phyloP scores from a whole-genome alignment of 1,284 basidiomycete species.

The Trichosporon sp. region DNA sequence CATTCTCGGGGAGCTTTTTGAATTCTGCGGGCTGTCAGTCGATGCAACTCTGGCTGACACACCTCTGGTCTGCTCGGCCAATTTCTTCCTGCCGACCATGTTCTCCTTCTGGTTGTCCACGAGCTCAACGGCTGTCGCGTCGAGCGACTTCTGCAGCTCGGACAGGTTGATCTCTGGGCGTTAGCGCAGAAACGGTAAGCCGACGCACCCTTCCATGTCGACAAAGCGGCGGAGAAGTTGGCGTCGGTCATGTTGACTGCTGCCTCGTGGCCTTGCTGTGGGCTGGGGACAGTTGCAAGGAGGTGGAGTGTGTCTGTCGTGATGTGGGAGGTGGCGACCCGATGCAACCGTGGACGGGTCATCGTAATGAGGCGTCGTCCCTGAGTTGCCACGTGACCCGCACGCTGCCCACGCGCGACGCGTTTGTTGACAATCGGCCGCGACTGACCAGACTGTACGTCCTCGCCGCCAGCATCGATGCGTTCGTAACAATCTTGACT shows the following conservation, averaged over 20 bases:
- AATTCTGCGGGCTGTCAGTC: slow-evolving; percentile 61
- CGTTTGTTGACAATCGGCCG: slow-evolving; percentile 4
- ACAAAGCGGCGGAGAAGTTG: slow-evolving; percentile 75
- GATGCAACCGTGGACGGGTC: neutral
- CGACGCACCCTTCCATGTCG: slow-evolving; percentile 75
- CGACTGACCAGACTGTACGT: neutral
- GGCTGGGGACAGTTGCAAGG: neutral
- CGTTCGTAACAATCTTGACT: neutral
- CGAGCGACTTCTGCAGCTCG: slow-evolving; percentile 87
- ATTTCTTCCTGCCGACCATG: slow-evolving; percentile 81
- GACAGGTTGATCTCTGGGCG: slow-evolving; percentile 72
- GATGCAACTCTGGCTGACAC: slow-evolving; percentile 13
- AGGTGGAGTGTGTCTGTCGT: neutral
- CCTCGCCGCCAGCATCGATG: neutral
- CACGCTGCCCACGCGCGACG: neutral
- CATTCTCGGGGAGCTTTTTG: slow-evolving; percentile 78
- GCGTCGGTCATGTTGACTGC: slow-evolving; percentile 43
- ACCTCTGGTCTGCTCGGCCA: slow-evolving; percentile 93
- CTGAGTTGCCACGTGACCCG: neutral
- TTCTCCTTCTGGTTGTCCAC: slow-evolving; percentile 98
- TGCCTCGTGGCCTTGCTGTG: slow-evolving; percentile 5
- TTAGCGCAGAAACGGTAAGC: neutral
- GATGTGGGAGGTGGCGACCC: slow-evolving; percentile 4
- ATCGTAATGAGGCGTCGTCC: neutral
- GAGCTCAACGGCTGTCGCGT: slow-evolving; percentile 82